A percentile compares a stretch with the other conserved stretches of the same genome.
Evolutionary conservation across 2,329 filamentous ascomycete genomes (phyloP).

Genomic region (Chaetomiaceae sp.): DNA sequence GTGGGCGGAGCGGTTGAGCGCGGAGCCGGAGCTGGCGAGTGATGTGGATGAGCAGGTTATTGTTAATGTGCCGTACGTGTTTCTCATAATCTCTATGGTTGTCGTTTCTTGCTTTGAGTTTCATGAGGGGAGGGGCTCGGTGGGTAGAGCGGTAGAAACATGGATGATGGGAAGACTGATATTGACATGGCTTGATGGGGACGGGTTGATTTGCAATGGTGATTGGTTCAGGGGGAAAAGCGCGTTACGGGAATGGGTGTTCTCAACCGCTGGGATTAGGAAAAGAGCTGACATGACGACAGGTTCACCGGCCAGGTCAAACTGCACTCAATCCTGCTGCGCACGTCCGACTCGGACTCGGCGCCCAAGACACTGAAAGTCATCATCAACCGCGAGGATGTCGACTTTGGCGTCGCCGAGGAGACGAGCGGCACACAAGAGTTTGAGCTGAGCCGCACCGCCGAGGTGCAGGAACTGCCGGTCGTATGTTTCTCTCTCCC

Average conservation of each 20-base stretch:
- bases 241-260: too few species aligned
- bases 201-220: too few species aligned
- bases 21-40: slow-evolving; percentile 72
- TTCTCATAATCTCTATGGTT: not conserved
- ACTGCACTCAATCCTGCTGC: slow-evolving; percentile 82
- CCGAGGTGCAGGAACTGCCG: slow-evolving; percentile 79
- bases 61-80: slow-evolving; percentile 76
- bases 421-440: slow-evolving; percentile 68
- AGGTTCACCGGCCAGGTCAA: slow-evolving; percentile 94
- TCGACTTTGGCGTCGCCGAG: slow-evolving; percentile 77
- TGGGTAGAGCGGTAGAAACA: too few species aligned
- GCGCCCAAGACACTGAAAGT: slow-evolving; percentile 82
- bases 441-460: slow-evolving; percentile 71
- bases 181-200: not conserved
- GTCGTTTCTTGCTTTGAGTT: not conserved
- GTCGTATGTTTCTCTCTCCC: slow-evolving; percentile 39
- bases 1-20: slow-evolving; percentile 73
- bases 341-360: slow-evolving; percentile 64
- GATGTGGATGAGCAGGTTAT: slow-evolving; percentile 92
- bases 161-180: too few species aligned
- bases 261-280: too few species aligned
- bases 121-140: not conserved
- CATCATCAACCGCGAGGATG: slow-evolving; percentile 78
- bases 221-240: too few species aligned
- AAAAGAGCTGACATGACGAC: not conserved